Percentiles rank a stretch among this genome's conserved stretches.
Conservation (phyloP, 2,329 filamentous ascomycete species). For the Chrysoporthe cubensis region DNA sequence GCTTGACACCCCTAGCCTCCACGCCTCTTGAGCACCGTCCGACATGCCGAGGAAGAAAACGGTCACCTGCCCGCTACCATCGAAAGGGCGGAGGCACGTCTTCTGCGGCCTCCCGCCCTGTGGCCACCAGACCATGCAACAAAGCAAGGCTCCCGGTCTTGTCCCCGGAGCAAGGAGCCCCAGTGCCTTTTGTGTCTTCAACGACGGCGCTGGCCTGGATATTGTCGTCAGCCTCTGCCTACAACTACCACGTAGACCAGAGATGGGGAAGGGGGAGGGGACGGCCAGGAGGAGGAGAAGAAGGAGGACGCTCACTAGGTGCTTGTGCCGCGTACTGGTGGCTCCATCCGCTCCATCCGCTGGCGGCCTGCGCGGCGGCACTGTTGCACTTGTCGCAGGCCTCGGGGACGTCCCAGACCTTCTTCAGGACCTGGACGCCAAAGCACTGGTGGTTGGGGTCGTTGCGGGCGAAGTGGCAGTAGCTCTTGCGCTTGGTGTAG, state of each 20-base stretch:
- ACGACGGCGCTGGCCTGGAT: slow-evolving; percentile 18
- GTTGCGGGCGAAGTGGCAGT: slow-evolving; percentile 78
- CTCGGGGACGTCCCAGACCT: slow-evolving; percentile 60
- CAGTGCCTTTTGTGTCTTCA: not conserved
- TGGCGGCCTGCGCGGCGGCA: slow-evolving; percentile 26
- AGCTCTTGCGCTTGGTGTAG: slow-evolving; percentile 61
- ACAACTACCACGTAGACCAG: not conserved
- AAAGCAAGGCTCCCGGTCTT: not conserved
- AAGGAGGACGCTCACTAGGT: slow-evolving; percentile 11
- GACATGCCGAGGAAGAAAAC: not conserved
- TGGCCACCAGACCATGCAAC: not conserved
- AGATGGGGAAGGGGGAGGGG: not conserved
- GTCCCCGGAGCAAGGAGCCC: not conserved
- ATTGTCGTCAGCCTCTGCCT: not conserved
- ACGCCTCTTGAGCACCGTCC: not conserved
- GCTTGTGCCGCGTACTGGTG: slow-evolving; percentile 19
- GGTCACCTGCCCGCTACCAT: not conserved
- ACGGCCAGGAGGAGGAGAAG: not conserved
- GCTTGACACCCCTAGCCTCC: slow-evolving; percentile 2
- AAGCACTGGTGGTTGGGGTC: slow-evolving; percentile 72
- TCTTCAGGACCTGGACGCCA: slow-evolving; percentile 66
- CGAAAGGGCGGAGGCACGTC: not conserved
- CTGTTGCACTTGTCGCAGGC: slow-evolving; percentile 49
- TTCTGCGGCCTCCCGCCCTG: not conserved
- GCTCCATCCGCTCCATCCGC: slow-evolving; percentile 15